Evolutionary conservation across 2,329 filamentous ascomycete genomes (phyloP).

Genomic region (Tolypocladium tropicale): DNA sequence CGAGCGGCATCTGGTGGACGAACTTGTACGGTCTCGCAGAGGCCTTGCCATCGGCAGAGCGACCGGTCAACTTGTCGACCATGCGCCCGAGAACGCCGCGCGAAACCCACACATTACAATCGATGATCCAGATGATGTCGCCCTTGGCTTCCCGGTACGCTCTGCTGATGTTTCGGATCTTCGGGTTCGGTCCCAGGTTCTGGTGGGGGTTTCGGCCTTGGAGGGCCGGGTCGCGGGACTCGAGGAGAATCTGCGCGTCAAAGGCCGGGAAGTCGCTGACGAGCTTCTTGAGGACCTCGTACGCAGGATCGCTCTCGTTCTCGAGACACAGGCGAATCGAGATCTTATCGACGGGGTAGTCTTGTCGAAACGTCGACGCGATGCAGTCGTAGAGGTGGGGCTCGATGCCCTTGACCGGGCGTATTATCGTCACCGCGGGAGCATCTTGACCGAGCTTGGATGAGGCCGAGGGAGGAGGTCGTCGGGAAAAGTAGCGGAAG

Average conservation of each 20-base stretch:
- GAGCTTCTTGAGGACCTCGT: conserved; percentile 61
- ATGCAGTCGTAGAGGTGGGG: conserved; percentile 87
- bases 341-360: conserved; percentile 66
- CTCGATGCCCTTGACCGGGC: conserved; percentile 88
- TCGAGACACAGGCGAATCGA: conserved; percentile 78
- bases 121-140: conserved; percentile 87
- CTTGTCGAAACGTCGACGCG: conserved; percentile 71
- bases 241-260: conserved; percentile 66
- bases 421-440: conserved; percentile 81
- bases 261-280: conserved; percentile 61
- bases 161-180: conserved; percentile 91
- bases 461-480: conserved; percentile 38
- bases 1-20: conserved; percentile 85
- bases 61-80: conserved; percentile 78
- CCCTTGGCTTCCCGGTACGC: conserved; percentile 82
- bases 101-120: conserved; percentile 93
- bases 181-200: conserved; percentile 87
- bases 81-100: conserved; percentile 72
- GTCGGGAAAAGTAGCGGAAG: conserved; percentile 42
- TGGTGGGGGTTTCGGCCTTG: conserved; percentile 38
- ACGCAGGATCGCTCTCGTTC: conserved; percentile 63
- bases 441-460: conserved; percentile 40
- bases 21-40: conserved; percentile 65
- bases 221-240: conserved; percentile 69
- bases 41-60: conserved; percentile 31